A percentile compares a stretch with the other conserved stretches of the same genome.
These are phyloP conservation scores for Fusarium beomiforme DNA, from an alignment of 2,329 filamentous ascomycete genomes.

Conservation along the genomic window DNA sequence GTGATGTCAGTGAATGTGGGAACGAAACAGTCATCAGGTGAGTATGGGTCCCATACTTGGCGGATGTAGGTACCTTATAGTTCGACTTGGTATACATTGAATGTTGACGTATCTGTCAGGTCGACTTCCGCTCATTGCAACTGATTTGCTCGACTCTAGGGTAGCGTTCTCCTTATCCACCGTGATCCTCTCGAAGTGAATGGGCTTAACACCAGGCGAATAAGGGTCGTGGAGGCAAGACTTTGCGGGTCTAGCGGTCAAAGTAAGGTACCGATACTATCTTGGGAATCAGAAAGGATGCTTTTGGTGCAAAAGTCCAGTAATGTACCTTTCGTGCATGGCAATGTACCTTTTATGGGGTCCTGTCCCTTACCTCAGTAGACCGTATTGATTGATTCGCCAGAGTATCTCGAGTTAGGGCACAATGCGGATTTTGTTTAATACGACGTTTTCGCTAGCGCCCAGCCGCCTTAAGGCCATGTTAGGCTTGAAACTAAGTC, in stretches of 20 bases:
- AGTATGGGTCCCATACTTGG: background rate
- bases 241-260: constrained; percentile 13
- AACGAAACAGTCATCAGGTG: background rate
- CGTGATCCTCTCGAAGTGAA: constrained; percentile 14
- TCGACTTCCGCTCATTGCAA: background rate
- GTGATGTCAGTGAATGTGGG: constrained; percentile 3
- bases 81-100: background rate
- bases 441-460: constrained; percentile 38
- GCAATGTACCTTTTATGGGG: constrained; percentile 25
- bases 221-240: constrained; percentile 11
- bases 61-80: background rate
- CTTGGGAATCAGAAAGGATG: constrained; percentile 18
- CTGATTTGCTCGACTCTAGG: constrained; percentile 4
- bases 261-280: constrained; percentile 36
- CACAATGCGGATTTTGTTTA: constrained; percentile 34
- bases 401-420: constrained; percentile 15
- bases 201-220: constrained; percentile 14
- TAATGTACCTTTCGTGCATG: constrained; percentile 18
- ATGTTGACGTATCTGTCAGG: background rate
- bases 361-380: constrained; percentile 7
- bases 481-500: constrained; percentile 18
- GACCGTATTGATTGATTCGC: constrained; percentile 37
- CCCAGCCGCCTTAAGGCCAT: constrained; percentile 29
- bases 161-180: constrained; percentile 8
- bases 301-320: constrained; percentile 13